These are phyloP conservation scores for Globisporangium uncinulatum DNA, from an alignment of 352 stramenopile genomes.

Conservation along the genomic window DNA sequence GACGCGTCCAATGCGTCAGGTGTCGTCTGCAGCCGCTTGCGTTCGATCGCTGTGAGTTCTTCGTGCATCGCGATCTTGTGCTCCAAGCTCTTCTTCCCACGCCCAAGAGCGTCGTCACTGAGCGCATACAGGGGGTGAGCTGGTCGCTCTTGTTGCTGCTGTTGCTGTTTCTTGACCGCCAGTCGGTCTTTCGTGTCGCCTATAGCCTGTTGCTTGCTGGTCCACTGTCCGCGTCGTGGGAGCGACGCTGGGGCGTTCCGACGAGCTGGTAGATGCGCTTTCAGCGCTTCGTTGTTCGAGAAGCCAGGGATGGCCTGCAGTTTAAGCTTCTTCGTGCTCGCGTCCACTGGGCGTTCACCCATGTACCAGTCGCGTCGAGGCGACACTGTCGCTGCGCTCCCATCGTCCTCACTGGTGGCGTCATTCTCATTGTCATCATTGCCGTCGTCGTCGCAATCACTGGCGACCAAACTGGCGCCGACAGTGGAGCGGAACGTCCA, in stretches of 20 bases:
- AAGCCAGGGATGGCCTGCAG: constrained; percentile 13
- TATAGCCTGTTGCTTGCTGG: too few species aligned
- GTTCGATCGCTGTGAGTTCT: constrained; percentile 5
- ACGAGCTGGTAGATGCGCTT: constrained; percentile 6
- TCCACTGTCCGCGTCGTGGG: not conserved
- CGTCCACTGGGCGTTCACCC: not conserved
- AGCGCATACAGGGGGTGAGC: too few species aligned
- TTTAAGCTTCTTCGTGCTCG: constrained; percentile 8
- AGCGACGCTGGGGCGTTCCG: not conserved
- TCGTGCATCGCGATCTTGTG: constrained; percentile 19
- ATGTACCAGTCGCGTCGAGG: not conserved
- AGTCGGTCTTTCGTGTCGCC: constrained; percentile 1
- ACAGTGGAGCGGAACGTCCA: constrained; percentile 60
- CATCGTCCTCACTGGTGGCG: not conserved
- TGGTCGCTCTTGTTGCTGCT: constrained; percentile 12
- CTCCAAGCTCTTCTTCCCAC: constrained; percentile 11
- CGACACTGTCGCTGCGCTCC: not conserved
- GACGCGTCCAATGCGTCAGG: too few species aligned
- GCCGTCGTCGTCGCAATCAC: constrained; percentile 21
- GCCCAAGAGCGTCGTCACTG: not conserved
- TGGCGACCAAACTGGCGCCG: constrained; percentile 23
- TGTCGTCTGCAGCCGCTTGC: constrained; percentile 1
- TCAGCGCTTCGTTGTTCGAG: constrained; percentile 17
- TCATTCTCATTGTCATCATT: constrained; percentile 4
- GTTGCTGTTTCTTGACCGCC: constrained; percentile 6